These are phyloP conservation scores for Cyanidiococcus yangmingshanensis DNA, from an alignment of 23 red algal genomes.

Conservation along the genomic window DNA sequence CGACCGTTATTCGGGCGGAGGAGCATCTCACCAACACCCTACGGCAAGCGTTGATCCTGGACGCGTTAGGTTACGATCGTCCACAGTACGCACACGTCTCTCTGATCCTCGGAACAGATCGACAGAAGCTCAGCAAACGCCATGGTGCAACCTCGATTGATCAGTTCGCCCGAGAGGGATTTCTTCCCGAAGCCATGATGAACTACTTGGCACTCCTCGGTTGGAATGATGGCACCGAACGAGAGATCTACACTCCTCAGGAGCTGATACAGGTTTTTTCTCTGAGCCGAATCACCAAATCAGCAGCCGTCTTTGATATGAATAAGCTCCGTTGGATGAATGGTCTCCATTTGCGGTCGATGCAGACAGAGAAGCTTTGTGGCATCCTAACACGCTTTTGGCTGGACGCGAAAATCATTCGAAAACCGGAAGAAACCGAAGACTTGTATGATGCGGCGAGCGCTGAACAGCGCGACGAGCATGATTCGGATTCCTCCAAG, in stretches of 20 bases:
- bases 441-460: too few species aligned
- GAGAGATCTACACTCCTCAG: conserved; percentile 76
- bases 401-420: conserved; percentile 21
- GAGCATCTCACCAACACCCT: conserved; percentile 97
- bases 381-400: conserved; percentile 32
- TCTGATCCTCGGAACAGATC: conserved; percentile 83
- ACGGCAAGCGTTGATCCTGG: conserved; percentile 77
- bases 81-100: conserved; percentile 86
- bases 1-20: conserved; percentile 89
- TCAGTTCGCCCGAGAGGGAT: conserved; percentile 76
- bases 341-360: conserved; percentile 73
- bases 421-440: background rate
- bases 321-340: conserved; percentile 94
- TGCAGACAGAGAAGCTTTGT: conserved; percentile 41
- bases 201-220: conserved; percentile 92
- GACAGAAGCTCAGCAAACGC: conserved; percentile 77
- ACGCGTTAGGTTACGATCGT: conserved; percentile 63
- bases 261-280: conserved; percentile 76
- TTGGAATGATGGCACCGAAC: conserved; percentile 95
- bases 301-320: conserved; percentile 79
- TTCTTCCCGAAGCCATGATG: conserved; percentile 84
- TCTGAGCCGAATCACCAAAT: conserved; percentile 75
- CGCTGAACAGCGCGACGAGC: too few species aligned
- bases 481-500: too few species aligned
- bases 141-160: conserved; percentile 83